Evolutionary conservation across 2,329 filamentous ascomycete genomes (phyloP), one percentile per base, ranked within the genome.

Genomic region (Phaeosphaeriaceae sp.): DNA sequence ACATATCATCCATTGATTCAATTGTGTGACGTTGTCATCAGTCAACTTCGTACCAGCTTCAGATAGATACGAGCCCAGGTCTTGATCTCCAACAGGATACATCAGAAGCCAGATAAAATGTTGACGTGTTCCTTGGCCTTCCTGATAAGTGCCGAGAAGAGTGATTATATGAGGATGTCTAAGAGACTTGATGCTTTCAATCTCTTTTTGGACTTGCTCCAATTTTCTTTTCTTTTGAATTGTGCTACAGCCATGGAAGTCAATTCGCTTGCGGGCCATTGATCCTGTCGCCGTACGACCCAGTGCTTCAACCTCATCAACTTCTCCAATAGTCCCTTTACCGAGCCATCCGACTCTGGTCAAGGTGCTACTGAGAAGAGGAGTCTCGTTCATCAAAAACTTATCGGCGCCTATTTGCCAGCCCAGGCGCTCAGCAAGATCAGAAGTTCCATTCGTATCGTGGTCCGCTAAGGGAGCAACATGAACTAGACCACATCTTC

Each of bases 1-100:
- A 34, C 56, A 60, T 9, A 17, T 11, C 26, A 50, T 52, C 46
- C 52, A 53, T 13, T 26, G 23, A 32, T 40, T 48, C 15, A 50
- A 16, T 35, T 35, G 40, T 4, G 35, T 23, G 11, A 23, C 15
- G n/a, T 38, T 26, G 4, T 26, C 23, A 11, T 26, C 23, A 8
- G 23, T 26, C 6, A 26, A 26, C 7, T 26, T 26, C 11, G 3
- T 26, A 11, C 23, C 23, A 26, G 23, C 34, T 3, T 37, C 34
- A 17, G 18, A 37, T 6, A 37, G 17, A 21, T 20, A 37, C 17
- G 18, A 20, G 8, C 34, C 34, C 3, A 37, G 16, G 13, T 37
- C 34, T 21, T 37, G 8, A 11, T 37, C 34, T 7, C 34, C 34
- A 21, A 21, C 34, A 20, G 34, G 34, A 37, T 16, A 20, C 34